phyloP scores from a whole-genome alignment of 495 filamentous ascomycete genomes.

The Thermochaetoides thermophila region DNA sequence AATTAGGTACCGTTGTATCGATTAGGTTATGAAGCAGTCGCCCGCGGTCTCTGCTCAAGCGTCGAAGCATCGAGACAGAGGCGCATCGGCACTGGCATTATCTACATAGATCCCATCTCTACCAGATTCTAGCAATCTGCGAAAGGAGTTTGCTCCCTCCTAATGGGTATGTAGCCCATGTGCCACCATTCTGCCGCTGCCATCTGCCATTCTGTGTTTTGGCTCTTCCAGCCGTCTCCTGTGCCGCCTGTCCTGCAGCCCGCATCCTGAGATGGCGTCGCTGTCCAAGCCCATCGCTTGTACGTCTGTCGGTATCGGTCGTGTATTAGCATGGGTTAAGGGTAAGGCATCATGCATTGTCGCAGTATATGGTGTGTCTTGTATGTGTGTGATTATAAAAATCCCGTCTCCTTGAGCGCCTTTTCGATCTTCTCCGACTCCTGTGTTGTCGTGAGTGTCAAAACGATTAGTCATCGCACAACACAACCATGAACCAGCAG shows the following conservation, averaged over 20 bases:
- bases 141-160: conserved; percentile 27
- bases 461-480: conserved; percentile 12
- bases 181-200: too few relatives aligned
- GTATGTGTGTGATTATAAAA: too few relatives aligned
- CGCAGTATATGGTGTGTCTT: too few relatives aligned
- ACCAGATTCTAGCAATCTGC: conserved; percentile 7
- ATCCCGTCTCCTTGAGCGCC: conserved; percentile 24
- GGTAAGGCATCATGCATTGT: conserved; percentile 4
- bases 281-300: too few relatives aligned
- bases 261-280: neutral
- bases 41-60: too few relatives aligned
- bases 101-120: too few relatives aligned
- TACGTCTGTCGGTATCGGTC: neutral
- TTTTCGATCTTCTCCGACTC: conserved; percentile 17
- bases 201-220: too few relatives aligned
- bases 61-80: too few relatives aligned
- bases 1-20: too few relatives aligned
- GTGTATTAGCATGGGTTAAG: conserved; percentile 1
- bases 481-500: neutral
- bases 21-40: too few relatives aligned
- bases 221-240: too few relatives aligned
- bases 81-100: conserved; percentile 14
- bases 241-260: too few relatives aligned
- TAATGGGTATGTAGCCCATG: conserved; percentile 24
- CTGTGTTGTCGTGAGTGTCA: conserved; percentile 16